These are phyloP conservation scores for Allium cepa DNA, from an alignment of 106 monocot species.

Conservation along the genomic window DNA sequence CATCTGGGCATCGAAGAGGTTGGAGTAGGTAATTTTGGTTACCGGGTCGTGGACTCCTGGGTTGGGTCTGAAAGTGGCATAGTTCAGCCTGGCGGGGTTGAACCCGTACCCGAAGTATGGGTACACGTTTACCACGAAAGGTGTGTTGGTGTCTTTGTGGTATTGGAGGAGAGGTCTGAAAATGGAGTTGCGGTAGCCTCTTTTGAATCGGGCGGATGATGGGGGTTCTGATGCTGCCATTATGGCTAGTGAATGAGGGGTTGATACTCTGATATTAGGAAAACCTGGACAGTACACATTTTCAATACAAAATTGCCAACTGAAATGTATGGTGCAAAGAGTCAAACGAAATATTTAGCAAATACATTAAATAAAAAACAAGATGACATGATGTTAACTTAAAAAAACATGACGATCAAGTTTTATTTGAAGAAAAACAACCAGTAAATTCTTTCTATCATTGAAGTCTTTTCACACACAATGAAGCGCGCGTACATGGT, in stretches of 20 bases:
- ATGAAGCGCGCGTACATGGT: too few relatives aligned
- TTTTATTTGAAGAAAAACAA: too few relatives aligned
- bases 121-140: slow-evolving; percentile 82
- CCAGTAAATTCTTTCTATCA: too few relatives aligned
- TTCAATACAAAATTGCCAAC: too few relatives aligned
- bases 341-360: too few relatives aligned
- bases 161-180: slow-evolving; percentile 78
- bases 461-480: too few relatives aligned
- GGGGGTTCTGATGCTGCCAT: slow-evolving; percentile 51
- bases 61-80: slow-evolving; percentile 75
- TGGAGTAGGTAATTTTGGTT: slow-evolving; percentile 58
- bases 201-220: slow-evolving; percentile 55
- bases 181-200: slow-evolving; percentile 48
- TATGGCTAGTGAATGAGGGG: slow-evolving; percentile 76
- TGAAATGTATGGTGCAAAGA: too few relatives aligned
- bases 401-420: too few relatives aligned
- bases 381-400: too few relatives aligned
- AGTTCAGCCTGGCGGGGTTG: slow-evolving; percentile 37
- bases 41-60: slow-evolving; percentile 38
- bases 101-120: slow-evolving; percentile 86
- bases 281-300: slow-evolving; percentile 5
- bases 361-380: too few relatives aligned
- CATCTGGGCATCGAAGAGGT: slow-evolving; percentile 78
- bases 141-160: slow-evolving; percentile 56
- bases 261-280: slow-evolving; percentile 56